Conservation (phyloP, 352 stramenopile genomes). For the Pythium sukuiense region DNA sequence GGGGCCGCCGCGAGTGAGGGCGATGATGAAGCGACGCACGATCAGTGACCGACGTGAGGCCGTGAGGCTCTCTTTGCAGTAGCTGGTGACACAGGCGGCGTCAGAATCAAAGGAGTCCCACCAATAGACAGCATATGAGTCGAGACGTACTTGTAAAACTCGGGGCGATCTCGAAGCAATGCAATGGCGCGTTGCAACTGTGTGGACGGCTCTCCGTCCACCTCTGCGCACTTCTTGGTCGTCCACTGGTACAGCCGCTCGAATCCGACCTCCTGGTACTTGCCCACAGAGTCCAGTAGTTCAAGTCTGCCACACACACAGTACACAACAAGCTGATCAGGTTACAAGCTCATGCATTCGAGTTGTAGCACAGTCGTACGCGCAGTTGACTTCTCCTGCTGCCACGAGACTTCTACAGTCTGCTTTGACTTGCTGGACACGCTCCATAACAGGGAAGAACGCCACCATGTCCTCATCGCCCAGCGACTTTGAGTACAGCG, state of each 20-base stretch:
- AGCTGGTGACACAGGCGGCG: constrained; percentile 32
- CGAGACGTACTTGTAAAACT: constrained; percentile 72
- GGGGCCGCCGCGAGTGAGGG: constrained; percentile 67
- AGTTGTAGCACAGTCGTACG: constrained; percentile 11
- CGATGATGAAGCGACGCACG: constrained; percentile 72
- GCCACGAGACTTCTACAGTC: constrained; percentile 69
- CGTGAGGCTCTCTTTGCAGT: constrained; percentile 82
- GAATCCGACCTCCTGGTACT: constrained; percentile 85
- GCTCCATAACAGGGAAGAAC: constrained; percentile 74
- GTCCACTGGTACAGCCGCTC: constrained; percentile 89
- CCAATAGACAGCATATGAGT: not conserved
- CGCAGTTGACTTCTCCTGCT: constrained; percentile 43
- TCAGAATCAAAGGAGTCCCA: not conserved
- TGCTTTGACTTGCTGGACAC: constrained; percentile 64
- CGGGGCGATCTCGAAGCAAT: constrained; percentile 57
- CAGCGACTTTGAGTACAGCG: constrained; percentile 41
- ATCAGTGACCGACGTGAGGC: constrained; percentile 53
- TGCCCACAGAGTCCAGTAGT: constrained; percentile 80
- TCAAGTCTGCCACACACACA: constrained; percentile 58
- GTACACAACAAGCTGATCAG: no score
- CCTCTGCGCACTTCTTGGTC: constrained; percentile 65
- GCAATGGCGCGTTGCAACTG: constrained; percentile 68
- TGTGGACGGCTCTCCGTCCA: constrained; percentile 63
- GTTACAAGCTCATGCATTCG: not conserved
- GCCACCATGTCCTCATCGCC: constrained; percentile 45